Percentiles rank a stretch among this genome's conserved stretches.
These are phyloP conservation scores for Naematelia aurantialba DNA, from an alignment of 768 basidiomycete species.

Conservation along the genomic window DNA sequence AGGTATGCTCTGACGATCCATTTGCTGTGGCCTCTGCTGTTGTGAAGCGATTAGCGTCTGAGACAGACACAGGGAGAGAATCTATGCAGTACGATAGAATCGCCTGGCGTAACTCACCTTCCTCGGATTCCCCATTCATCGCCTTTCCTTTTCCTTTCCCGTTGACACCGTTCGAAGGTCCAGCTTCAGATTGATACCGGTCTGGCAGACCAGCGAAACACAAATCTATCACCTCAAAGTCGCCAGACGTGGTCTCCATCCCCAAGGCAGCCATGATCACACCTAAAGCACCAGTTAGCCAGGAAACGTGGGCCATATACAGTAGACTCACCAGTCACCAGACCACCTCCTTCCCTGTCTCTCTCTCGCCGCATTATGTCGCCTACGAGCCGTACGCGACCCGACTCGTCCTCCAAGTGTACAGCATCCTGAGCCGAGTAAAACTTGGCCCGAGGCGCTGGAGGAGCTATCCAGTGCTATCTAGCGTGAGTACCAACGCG, in stretches of 20 bases:
- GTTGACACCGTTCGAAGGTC: constrained; percentile 15
- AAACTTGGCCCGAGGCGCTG: constrained; percentile 70
- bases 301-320: neutral
- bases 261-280: constrained; percentile 86
- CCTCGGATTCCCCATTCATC: constrained; percentile 57
- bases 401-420: constrained; percentile 94
- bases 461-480: constrained; percentile 84
- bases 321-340: constrained; percentile 65
- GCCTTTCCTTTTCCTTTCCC: constrained; percentile 37
- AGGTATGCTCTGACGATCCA: constrained; percentile 50
- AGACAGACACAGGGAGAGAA: too few relatives aligned
- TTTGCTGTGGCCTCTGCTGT: neutral
- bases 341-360: constrained; percentile 46
- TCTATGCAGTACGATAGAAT: neutral
- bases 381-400: constrained; percentile 83
- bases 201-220: constrained; percentile 81
- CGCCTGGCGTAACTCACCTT: constrained; percentile 59
- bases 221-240: constrained; percentile 88
- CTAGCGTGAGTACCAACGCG: constrained; percentile 13
- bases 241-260: constrained; percentile 79
- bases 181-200: constrained; percentile 51
- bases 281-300: constrained; percentile 49
- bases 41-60: neutral
- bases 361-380: constrained; percentile 59
- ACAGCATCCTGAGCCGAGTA: constrained; percentile 71